phyloP scores from a whole-genome alignment of 169 alveolate genomes.

The Plasmodium gallinaceum region DNA sequence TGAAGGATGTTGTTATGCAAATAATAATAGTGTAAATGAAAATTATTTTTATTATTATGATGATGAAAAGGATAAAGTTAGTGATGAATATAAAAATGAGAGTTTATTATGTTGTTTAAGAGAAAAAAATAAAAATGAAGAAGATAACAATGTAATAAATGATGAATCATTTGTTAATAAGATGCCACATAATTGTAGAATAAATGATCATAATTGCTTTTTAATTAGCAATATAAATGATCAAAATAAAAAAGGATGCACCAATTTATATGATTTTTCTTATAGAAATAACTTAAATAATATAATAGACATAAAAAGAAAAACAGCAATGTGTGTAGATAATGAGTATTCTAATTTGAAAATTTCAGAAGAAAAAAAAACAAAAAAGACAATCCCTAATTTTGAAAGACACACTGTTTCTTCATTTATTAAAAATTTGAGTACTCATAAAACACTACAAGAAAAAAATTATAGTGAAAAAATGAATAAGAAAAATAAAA shows the following conservation, averaged over 20 bases:
- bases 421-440: constrained; percentile 58
- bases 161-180: not conserved
- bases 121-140: not conserved
- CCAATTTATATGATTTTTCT: constrained; percentile 1
- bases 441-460: constrained; percentile 29
- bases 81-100: not conserved
- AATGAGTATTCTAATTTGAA: constrained; percentile 12
- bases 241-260: not conserved
- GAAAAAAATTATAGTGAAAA: constrained; percentile 20
- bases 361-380: not conserved
- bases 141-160: not conserved
- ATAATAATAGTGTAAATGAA: not conserved
- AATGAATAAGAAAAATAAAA: not conserved
- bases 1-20: constrained; percentile 20
- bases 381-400: constrained; percentile 32
- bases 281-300: not conserved
- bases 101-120: not conserved
- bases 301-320: not conserved
- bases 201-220: not conserved
- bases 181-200: not conserved
- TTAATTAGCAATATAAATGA: not conserved
- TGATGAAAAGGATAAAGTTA: not conserved
- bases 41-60: constrained; percentile 15
- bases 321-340: not conserved
- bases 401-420: constrained; percentile 70